Evolutionary conservation across 1,284 basidiomycete species (phyloP).

Genomic region (Cutaneotrichosporon cyanovorans): DNA sequence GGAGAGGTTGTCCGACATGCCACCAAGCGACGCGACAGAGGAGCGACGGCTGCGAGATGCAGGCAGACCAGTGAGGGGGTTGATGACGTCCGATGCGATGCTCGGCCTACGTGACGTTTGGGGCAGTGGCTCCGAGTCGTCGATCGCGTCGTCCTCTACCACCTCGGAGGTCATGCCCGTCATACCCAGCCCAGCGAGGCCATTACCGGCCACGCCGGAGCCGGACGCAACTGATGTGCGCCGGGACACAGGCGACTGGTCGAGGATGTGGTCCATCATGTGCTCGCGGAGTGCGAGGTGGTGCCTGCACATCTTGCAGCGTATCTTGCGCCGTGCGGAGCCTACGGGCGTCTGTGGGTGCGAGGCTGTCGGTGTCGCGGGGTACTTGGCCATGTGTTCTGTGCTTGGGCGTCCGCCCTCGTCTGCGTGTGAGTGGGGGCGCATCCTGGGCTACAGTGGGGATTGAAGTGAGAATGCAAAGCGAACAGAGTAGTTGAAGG

Average conservation of each 20-base stretch:
- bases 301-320: constrained; percentile 85
- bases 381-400: constrained; percentile 68
- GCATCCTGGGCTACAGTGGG: not conserved
- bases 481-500: not conserved
- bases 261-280: constrained; percentile 75
- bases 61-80: constrained; percentile 38
- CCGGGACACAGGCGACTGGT: constrained; percentile 36
- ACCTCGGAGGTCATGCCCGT: not conserved
- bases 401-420: constrained; percentile 58
- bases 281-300: constrained; percentile 82
- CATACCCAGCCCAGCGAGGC: constrained; percentile 2
- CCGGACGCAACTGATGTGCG: constrained; percentile 41
- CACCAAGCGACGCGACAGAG: not conserved
- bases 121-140: constrained; percentile 1
- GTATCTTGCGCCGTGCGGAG: constrained; percentile 50
- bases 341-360: constrained; percentile 54
- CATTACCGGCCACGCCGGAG: constrained; percentile 25
- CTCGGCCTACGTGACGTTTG: not conserved
- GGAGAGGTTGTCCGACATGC: not conserved
- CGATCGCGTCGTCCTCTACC: constrained; percentile 3
- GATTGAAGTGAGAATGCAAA: not conserved
- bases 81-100: constrained; percentile 31
- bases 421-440: constrained; percentile 41
- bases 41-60: not conserved
- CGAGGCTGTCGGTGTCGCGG: constrained; percentile 59